A percentile compares a stretch with the other conserved stretches of the same genome.
Evolutionary conservation across 2,329 filamentous ascomycete genomes (phyloP).

Genomic region (Penicillium sp.): DNA sequence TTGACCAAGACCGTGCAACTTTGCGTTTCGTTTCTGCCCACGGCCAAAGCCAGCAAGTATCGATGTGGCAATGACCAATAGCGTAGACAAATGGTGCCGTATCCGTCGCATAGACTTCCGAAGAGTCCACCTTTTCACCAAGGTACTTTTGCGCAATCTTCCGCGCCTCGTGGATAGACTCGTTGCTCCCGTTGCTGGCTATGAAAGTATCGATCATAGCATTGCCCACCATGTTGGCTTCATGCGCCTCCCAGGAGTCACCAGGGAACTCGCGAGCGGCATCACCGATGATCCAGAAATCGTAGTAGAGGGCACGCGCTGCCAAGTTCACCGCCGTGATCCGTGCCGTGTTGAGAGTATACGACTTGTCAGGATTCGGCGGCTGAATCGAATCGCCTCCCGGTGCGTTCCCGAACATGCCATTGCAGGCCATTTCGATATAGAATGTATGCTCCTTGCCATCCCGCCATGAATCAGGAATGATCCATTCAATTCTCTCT

Average conservation of each 20-base stretch:
- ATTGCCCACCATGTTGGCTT: constrained; percentile 78
- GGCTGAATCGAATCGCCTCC: constrained; percentile 85
- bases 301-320: constrained; percentile 77
- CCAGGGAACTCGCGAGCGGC: constrained; percentile 86
- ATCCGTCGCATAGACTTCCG: constrained; percentile 76
- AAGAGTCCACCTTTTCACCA: constrained; percentile 74
- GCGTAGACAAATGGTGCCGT: constrained; percentile 76
- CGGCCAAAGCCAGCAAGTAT: constrained; percentile 98
- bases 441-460: constrained; percentile 87
- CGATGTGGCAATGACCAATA: constrained; percentile 96
- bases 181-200: constrained; percentile 66
- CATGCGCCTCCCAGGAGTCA: constrained; percentile 84
- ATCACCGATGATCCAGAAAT: constrained; percentile 94
- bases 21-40: constrained; percentile 98
- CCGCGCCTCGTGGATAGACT: constrained; percentile 74
- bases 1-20: constrained; percentile 92
- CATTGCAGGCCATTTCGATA: constrained; percentile 97
- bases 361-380: constrained; percentile 80
- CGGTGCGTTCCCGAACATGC: constrained; percentile 92
- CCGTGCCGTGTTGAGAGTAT: constrained; percentile 69
- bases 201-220: constrained; percentile 89
- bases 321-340: constrained; percentile 87
- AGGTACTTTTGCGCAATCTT: constrained; percentile 81
- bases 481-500: constrained; percentile 86
- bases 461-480: constrained; percentile 77